These are phyloP conservation scores for Akanthomyces muscarius DNA, from an alignment of 2,329 filamentous ascomycete genomes.

Conservation along the genomic window DNA sequence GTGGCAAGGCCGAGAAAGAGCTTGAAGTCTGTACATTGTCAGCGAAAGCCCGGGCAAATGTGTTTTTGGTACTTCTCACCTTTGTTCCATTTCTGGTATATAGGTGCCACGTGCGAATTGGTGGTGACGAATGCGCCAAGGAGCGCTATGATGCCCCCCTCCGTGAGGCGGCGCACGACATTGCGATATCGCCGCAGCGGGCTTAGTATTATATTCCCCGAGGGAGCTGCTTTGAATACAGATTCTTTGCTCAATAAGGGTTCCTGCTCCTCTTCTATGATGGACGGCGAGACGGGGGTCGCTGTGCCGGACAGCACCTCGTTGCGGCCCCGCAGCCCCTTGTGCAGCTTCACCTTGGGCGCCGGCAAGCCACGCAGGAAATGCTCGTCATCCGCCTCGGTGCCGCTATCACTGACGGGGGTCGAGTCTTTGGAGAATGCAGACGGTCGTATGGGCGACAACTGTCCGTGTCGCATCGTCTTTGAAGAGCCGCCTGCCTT, in stretches of 20 bases:
- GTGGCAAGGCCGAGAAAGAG: constrained; percentile 34
- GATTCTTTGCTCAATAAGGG: constrained; percentile 23
- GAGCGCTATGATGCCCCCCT: constrained; percentile 47
- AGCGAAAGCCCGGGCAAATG: constrained; percentile 18
- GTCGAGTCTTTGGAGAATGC: constrained; percentile 49
- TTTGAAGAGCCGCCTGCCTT: neutral
- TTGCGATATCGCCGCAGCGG: constrained; percentile 44
- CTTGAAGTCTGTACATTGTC: constrained; percentile 39
- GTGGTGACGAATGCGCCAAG: constrained; percentile 46
- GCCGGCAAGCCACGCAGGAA: constrained; percentile 82
- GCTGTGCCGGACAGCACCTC: constrained; percentile 51
- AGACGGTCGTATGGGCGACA: constrained; percentile 26
- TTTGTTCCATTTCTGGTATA: constrained; percentile 44
- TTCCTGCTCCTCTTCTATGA: constrained; percentile 39
- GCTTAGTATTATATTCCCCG: constrained; percentile 24
- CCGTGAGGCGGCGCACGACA: constrained; percentile 48
- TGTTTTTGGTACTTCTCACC: constrained; percentile 35
- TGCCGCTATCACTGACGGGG: constrained; percentile 80
- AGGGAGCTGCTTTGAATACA: constrained; percentile 18
- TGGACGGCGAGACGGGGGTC: constrained; percentile 51
- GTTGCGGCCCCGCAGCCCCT: constrained; percentile 66
- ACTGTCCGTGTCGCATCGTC: constrained; percentile 18
- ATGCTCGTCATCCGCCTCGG: constrained; percentile 92
- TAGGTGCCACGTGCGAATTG: constrained; percentile 43
- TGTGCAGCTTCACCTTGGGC: constrained; percentile 66